Base-by-base conservation (phyloP, 78 protist genomes). In the Polysphondylium violaceum region DNA sequence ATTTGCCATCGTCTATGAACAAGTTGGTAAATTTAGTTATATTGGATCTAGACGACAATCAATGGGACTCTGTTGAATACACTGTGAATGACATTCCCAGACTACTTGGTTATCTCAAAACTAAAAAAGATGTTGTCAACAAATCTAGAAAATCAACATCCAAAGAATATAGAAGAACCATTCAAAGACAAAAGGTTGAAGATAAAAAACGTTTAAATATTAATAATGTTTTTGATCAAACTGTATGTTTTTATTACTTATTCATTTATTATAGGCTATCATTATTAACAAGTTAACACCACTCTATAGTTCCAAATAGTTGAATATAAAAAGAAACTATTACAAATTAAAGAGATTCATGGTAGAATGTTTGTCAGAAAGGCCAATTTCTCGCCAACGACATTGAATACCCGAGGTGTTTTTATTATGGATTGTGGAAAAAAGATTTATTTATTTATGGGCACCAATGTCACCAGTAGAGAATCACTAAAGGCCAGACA, bases 1-100 rank as follows among this genome's bases (percentile, higher is more conserved):
- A 81, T 51, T 43, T 92, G 25, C 95, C 95, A 51, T 53, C 83
- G 1, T 40, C 88, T 0, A 11, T 78, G 40, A 74, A 76, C 0
- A 51, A 53, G 21, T 56, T 90, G 8, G 3, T 27, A 3, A 67
- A 56, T 23, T 47, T 90, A 35, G 56, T 38, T 21, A 33, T 92
- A 1, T 38, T 77, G 38, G 95, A 92, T 43, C n/a, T 92, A 0
- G 87, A 85, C 11, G 95, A 85, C 27, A 92, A 92, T 43, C 87
- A 74, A 33, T 92, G 87, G 91, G 79, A 67, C 25, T 38, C 29
- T 51, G 60, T 25, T 11, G 59, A 76, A 1, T 92, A 92, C 23
- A 74, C 87, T 8, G 55, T 59, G 0, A 73, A 50, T 17, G 87
- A 92, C 16, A 74, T 92, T 17, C 41, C 23, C 44, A n/a, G 44